Base-by-base conservation (phyloP, 768 basidiomycete species). In the Suillus occidentalis region DNA sequence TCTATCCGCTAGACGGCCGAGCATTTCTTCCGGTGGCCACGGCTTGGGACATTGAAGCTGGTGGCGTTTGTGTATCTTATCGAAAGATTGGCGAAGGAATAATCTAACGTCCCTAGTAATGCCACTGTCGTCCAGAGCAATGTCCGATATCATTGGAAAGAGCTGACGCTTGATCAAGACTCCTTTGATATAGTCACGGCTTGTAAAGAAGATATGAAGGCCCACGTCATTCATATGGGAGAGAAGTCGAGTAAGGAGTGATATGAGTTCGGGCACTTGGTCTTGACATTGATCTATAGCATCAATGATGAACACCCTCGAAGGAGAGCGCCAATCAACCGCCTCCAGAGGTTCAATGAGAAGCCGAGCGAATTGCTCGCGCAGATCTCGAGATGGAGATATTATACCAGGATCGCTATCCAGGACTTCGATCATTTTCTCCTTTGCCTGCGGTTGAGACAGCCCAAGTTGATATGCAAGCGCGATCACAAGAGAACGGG, bases 211-310 rank as follows among this genome's bases (percentile, higher is more conserved):
- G 18, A 59, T 42, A 10, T 42, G 57, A 40, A 59, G 18, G 10
- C 25, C 57, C 22, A 18, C 39, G 1, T 42, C 16, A 40, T 1
- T 1, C 39, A 42, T 0, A 59, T 42, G 57, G 1, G 57, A 59
- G 57, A 59, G 39, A 42, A 59, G 57, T 28, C 57, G 57, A 40
- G 25, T 40, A 13, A 59, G 39, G 18, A 40, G 57, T 20, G 25
- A 59, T 0, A 59, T 59, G 25, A 59, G 57, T 20, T 59, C 39
- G 1, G 39, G 10, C 0, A 6, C 18, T 0, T 59, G 39, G 25
- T 28, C 39, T 59, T 59, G 57, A 28, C 57, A 59, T 20, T 42
- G 57, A 42, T 59, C 57, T 0, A 59, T 40, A 28, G 57, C 57
- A 59, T 59, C 57, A 0, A 59, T 28, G 5, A 59, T 6, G 5